Conservation (phyloP, 2,329 filamentous ascomycete genomes). For the Ascochyta clinopodiicola region DNA sequence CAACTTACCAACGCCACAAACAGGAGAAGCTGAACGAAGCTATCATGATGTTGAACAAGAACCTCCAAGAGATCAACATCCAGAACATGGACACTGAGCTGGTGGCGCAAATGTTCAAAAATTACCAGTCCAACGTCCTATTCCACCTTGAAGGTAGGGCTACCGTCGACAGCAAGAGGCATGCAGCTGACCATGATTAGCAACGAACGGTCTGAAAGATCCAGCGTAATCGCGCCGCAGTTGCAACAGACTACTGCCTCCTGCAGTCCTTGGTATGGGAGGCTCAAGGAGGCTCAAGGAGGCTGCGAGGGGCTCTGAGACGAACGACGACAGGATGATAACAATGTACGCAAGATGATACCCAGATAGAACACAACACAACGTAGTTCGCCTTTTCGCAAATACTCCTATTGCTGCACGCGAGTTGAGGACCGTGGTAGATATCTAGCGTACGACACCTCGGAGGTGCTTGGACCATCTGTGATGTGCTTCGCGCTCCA, state of each 20-base stretch:
- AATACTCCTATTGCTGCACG: too few species aligned
- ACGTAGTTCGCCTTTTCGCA: background rate
- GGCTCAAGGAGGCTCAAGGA: background rate
- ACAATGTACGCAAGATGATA: slow-evolving; percentile 5
- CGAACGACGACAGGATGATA: too few species aligned
- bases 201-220: slow-evolving; percentile 83
- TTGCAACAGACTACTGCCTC: background rate
- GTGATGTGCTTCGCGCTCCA: slow-evolving; percentile 22
- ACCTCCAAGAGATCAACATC: slow-evolving; percentile 93
- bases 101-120: slow-evolving; percentile 99
- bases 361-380: background rate
- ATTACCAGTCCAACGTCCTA: slow-evolving; percentile 96
- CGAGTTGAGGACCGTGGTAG: background rate
- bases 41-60: slow-evolving; percentile 89
- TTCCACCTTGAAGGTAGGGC: slow-evolving; percentile 91
- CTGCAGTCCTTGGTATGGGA: background rate
- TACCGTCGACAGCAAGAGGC: too few species aligned
- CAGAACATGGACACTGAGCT: slow-evolving; percentile 99
- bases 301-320: background rate
- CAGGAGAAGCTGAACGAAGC: slow-evolving; percentile 98
- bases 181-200: slow-evolving; percentile 53
- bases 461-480: slow-evolving; percentile 33
- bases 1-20: slow-evolving; percentile 5
- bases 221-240: slow-evolving; percentile 62
- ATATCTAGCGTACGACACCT: slow-evolving; percentile 1